Base-by-base conservation (phyloP, 768 basidiomycete species). In the Ephemerocybe angulata region DNA sequence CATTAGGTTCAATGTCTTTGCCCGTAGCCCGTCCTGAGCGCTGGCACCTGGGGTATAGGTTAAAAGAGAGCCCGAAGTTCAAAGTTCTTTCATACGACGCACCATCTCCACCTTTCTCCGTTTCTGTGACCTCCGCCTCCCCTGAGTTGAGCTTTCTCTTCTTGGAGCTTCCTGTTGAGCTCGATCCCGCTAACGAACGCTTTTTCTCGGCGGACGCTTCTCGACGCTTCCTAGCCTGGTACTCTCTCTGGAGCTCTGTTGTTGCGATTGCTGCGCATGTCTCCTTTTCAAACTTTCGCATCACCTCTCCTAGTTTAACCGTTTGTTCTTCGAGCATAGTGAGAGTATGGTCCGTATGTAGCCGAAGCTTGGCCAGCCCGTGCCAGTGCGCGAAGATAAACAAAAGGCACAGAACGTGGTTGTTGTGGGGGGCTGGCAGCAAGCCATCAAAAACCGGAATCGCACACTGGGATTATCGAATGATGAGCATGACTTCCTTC, bases 371-470 rank as follows among this genome's bases (percentile, higher is more conserved):
- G 0, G 65, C 69, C 17, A 68, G 52, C 0, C 61, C 65, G 57
- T 74, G 72, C 74, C 73, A 75, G 50, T 63, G 57, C 1, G 65
- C 62, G 30, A 65, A 60, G 0, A 43, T 31, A 37, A 65, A 72
- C 0, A 75, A 46, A 0, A 74, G 59, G 1, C 59, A 62, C 15
- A 60, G 57, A 0, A 72, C 42, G 1, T 48, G 21, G 50, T 25
- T 13, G 29, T 63, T 53, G 25, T 72, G 63, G 0, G 44, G 44
- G 44, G 63, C 46, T 1, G 60, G 65, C 0, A 76, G 56, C 0
- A 77, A 60, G 1, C 69, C 73, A 19, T 76, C 68, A 28, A 75
- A 73, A 0, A 54, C 65, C 0, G 75, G 75, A 0, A 76, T 66
- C 0, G 66, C 56, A 54, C 70, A 73, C 73, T 75, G 25, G 1